phyloP scores from a whole-genome alignment of 1,284 basidiomycete genomes.

The Anthracocystis walkeri region DNA sequence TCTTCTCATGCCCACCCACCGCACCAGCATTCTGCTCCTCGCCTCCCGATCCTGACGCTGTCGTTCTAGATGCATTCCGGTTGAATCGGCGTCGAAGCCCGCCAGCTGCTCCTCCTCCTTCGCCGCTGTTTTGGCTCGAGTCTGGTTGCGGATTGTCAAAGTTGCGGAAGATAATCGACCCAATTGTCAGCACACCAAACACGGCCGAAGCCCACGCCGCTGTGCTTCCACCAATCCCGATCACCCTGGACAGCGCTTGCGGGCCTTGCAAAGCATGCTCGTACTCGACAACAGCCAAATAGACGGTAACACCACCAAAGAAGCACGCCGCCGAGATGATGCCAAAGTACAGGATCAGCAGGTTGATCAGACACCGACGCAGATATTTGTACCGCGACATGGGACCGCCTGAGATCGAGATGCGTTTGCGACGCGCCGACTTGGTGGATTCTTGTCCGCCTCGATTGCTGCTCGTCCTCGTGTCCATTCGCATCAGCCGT shows the following conservation, averaged over 20 bases:
- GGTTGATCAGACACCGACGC: constrained; percentile 56
- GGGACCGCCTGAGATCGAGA: constrained; percentile 30
- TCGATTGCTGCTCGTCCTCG: constrained; percentile 12
- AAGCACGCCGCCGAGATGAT: constrained; percentile 52
- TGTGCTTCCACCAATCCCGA: constrained; percentile 11
- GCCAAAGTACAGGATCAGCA: constrained; percentile 55
- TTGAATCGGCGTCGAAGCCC: constrained; percentile 11
- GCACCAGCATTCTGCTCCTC: constrained; percentile 3
- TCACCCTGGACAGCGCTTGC: constrained; percentile 3
- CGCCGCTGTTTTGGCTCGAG: constrained; percentile 27
- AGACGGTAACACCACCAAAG: constrained; percentile 41
- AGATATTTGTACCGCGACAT: constrained; percentile 50
- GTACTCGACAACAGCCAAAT: constrained; percentile 45
- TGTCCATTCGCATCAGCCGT: constrained; percentile 17
- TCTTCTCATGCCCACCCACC: constrained; percentile 17
- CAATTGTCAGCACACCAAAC: constrained; percentile 51
- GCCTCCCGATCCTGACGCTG: constrained; percentile 8
- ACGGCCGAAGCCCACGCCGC: constrained; percentile 45
- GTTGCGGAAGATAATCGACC: constrained; percentile 51
- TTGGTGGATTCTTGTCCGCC: not conserved
- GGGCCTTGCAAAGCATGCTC: constrained; percentile 32
- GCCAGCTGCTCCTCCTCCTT: constrained; percentile 7
- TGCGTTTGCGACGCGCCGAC: constrained; percentile 20
- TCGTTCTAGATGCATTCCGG: constrained; percentile 16
- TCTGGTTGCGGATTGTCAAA: constrained; percentile 46